Percentiles rank a stretch among this genome's conserved stretches.
These are phyloP conservation scores for Coemansia sp. DNA, from an alignment of 192 early-diverging fungal species.

Conservation along the genomic window DNA sequence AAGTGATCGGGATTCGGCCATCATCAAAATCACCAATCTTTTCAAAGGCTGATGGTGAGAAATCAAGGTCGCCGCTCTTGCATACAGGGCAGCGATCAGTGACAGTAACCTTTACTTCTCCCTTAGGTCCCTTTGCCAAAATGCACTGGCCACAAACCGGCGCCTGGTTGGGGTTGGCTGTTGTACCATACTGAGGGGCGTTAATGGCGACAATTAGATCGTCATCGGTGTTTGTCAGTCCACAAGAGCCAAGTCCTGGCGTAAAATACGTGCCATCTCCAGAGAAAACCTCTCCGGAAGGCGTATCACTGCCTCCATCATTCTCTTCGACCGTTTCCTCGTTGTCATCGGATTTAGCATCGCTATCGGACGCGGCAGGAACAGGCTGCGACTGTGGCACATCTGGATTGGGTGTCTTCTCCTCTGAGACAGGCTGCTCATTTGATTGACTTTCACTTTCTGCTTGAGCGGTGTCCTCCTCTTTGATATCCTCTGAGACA, in stretches of 20 bases:
- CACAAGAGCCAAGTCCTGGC: slow-evolving; percentile 57
- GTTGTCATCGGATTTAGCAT: no score
- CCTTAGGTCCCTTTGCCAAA: slow-evolving; percentile 45
- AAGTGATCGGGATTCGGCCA: slow-evolving; percentile 53
- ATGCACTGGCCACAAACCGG: slow-evolving; percentile 53
- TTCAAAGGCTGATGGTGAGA: slow-evolving; percentile 53
- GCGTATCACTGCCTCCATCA: slow-evolving; percentile 1
- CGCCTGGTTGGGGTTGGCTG: slow-evolving; percentile 48
- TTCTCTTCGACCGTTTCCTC: neutral
- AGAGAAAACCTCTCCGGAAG: slow-evolving; percentile 26
- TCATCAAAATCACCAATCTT: slow-evolving; percentile 50
- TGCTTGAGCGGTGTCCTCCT: neutral
- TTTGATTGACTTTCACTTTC: no score
- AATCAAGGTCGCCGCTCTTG: slow-evolving; percentile 51
- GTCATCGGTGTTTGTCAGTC: slow-evolving; percentile 36
- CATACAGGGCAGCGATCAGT: slow-evolving; percentile 56
- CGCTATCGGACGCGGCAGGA: no score
- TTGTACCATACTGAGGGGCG: slow-evolving; percentile 52
- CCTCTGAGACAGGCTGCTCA: neutral
- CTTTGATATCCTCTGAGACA: neutral
- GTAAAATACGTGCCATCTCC: slow-evolving; percentile 60
- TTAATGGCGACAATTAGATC: slow-evolving; percentile 58
- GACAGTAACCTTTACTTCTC: slow-evolving; percentile 51
- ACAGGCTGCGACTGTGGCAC: neutral
- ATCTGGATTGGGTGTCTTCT: slow-evolving; percentile 4